Conservation (phyloP, 2,329 filamentous ascomycete species). For the Paraphoma sp. region DNA sequence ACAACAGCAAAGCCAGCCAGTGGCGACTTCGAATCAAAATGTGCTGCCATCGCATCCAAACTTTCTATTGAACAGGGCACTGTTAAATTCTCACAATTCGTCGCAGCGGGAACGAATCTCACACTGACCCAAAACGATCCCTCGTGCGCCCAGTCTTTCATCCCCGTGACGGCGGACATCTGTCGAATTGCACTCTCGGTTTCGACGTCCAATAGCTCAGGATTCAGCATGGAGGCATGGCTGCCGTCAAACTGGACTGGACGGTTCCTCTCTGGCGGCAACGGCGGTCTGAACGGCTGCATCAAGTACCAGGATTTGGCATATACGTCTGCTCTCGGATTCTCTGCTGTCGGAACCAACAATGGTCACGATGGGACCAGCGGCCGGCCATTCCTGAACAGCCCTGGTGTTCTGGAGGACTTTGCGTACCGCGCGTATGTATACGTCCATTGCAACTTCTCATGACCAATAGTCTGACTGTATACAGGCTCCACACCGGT, state of each 20-base stretch:
- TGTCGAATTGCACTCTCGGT: slow-evolving; percentile 52
- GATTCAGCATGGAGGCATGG: slow-evolving; percentile 55
- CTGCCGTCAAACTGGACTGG: slow-evolving; percentile 52
- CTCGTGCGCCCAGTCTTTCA: slow-evolving; percentile 45
- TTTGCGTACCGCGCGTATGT: slow-evolving; percentile 54
- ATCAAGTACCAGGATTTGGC: slow-evolving; percentile 48
- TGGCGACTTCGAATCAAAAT: slow-evolving; percentile 28
- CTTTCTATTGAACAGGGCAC: slow-evolving; percentile 44
- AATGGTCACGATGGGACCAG: slow-evolving; percentile 54
- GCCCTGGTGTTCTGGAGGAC: slow-evolving; percentile 55
- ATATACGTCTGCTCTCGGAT: slow-evolving; percentile 48
- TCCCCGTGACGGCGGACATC: slow-evolving; percentile 45
- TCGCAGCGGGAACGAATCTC: slow-evolving; percentile 51
- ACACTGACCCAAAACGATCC: slow-evolving; percentile 48
- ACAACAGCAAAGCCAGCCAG: not conserved
- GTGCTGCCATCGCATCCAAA: slow-evolving; percentile 35
- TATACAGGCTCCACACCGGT: slow-evolving; percentile 38
- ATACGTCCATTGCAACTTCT: not conserved
- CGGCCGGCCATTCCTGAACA: slow-evolving; percentile 55
- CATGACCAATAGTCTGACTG: slow-evolving; percentile 1
- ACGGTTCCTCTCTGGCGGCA: slow-evolving; percentile 43
- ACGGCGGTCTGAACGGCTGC: slow-evolving; percentile 52
- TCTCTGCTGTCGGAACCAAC: slow-evolving; percentile 50
- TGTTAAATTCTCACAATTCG: slow-evolving; percentile 46
- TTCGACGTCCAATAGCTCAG: slow-evolving; percentile 48